phyloP scores from a whole-genome alignment of 176 grass and related monocot species.

The Carex pumila region DNA sequence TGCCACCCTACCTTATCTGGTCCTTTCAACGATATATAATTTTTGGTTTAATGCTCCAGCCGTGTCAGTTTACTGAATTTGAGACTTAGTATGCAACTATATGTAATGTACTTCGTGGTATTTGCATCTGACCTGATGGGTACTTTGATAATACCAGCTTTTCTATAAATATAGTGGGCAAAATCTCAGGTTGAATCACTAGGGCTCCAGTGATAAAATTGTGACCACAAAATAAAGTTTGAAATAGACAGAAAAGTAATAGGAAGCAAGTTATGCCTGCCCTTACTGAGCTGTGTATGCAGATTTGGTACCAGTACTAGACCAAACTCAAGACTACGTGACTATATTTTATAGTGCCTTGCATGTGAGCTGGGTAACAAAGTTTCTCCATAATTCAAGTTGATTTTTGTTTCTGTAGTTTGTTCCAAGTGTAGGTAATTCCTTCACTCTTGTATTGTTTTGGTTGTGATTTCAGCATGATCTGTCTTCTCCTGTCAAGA shows the following conservation, averaged over 20 bases:
- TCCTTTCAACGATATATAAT: background rate
- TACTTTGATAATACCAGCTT: background rate
- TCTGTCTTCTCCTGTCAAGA: constrained; percentile 73
- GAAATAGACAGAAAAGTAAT: background rate
- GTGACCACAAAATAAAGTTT: background rate
- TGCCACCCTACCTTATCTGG: background rate
- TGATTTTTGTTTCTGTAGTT: background rate
- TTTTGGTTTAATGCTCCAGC: background rate
- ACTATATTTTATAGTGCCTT: background rate
- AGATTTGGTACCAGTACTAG: background rate
- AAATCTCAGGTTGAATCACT: too few relatives aligned
- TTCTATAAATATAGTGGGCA: too few relatives aligned
- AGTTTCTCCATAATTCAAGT: background rate
- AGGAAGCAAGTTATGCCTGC: background rate
- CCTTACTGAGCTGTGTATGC: background rate
- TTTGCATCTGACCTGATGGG: background rate
- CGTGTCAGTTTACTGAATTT: background rate
- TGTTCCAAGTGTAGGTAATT: background rate
- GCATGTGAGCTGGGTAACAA: background rate
- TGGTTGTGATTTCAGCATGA: constrained; percentile 49
- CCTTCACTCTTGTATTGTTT: background rate
- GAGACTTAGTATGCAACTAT: background rate
- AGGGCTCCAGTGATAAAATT: too few relatives aligned
- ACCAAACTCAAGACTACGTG: background rate
- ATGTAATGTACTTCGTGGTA: background rate